These are phyloP conservation scores for Aureobasidium sp. DNA, from an alignment of 2,329 filamentous ascomycete species.

Conservation along the genomic window DNA sequence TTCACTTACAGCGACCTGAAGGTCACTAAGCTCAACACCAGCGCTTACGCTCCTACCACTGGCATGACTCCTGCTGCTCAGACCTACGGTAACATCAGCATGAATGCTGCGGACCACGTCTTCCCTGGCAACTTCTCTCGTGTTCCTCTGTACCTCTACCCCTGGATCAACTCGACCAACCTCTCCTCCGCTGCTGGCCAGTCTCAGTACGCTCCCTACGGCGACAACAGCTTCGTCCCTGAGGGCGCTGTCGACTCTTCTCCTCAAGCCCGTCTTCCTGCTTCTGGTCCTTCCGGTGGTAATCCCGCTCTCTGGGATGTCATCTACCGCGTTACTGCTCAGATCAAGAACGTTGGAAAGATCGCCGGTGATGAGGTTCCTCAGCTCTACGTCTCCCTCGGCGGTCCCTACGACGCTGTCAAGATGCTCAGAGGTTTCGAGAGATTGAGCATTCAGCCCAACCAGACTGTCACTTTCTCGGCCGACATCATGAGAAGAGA, in stretches of 20 bases:
- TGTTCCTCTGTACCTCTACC: conserved; percentile 56
- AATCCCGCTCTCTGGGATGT: conserved; percentile 60
- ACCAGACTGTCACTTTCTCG: conserved; percentile 56
- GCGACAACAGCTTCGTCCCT: conserved; percentile 55
- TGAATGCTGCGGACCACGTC: conserved; percentile 49
- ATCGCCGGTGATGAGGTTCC: conserved; percentile 60
- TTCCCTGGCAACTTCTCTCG: conserved; percentile 55
- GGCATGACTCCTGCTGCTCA: conserved; percentile 58
- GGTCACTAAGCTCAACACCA: conserved; percentile 40
- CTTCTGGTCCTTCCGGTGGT: conserved; percentile 56
- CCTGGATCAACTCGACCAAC: conserved; percentile 58
- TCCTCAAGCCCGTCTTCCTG: conserved; percentile 51
- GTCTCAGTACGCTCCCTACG: conserved; percentile 52
- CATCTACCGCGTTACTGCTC: conserved; percentile 58
- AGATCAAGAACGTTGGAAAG: conserved; percentile 62
- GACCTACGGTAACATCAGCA: conserved; percentile 44
- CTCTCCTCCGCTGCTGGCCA: conserved; percentile 49
- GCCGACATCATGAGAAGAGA: conserved; percentile 68
- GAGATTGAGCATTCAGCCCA: conserved; percentile 61
- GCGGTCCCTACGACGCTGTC: conserved; percentile 60
- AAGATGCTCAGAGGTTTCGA: conserved; percentile 70
- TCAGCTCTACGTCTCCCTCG: conserved; percentile 71
- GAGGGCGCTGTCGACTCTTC: conserved; percentile 48
- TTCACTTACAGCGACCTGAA: conserved; percentile 62
- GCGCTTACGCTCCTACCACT: conserved; percentile 51